These are phyloP conservation scores for Metrosideros polymorpha DNA, from an alignment of 441 rosid genomes.

Conservation along the genomic window DNA sequence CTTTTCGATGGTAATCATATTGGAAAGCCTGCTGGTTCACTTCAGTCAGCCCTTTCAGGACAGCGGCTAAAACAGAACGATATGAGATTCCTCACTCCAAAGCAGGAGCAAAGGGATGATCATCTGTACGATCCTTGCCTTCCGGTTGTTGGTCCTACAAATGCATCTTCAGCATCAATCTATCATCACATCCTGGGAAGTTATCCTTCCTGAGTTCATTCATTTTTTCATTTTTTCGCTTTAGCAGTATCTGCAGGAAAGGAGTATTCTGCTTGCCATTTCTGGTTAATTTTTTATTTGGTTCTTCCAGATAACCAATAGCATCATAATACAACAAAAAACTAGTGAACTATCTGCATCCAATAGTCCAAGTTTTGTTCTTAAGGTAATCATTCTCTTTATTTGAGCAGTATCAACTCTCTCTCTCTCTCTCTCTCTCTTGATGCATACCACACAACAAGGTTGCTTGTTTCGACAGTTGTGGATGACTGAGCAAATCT, in stretches of 20 bases:
- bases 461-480: background rate
- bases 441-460: background rate
- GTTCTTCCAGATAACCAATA: background rate
- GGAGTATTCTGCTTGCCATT: background rate
- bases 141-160: constrained; percentile 22
- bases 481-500: background rate
- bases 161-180: constrained; percentile 13
- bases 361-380: background rate
- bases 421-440: background rate
- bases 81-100: constrained; percentile 21
- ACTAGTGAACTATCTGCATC: background rate
- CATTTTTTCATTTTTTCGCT: background rate
- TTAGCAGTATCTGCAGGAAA: background rate
- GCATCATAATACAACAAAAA: background rate
- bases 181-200: constrained; percentile 21
- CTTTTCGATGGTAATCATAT: constrained; percentile 8
- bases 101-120: constrained; percentile 40
- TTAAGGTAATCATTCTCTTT: background rate
- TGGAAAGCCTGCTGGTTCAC: constrained; percentile 12
- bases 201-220: constrained; percentile 1
- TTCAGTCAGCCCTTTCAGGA: constrained; percentile 18
- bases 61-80: constrained; percentile 21
- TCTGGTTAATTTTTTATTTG: background rate
- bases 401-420: background rate
- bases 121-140: constrained; percentile 19